Percentiles rank a stretch among this genome's conserved stretches.
Evolutionary conservation across 768 basidiomycete genomes (phyloP).

Genomic region (Russula ochroleuca): DNA sequence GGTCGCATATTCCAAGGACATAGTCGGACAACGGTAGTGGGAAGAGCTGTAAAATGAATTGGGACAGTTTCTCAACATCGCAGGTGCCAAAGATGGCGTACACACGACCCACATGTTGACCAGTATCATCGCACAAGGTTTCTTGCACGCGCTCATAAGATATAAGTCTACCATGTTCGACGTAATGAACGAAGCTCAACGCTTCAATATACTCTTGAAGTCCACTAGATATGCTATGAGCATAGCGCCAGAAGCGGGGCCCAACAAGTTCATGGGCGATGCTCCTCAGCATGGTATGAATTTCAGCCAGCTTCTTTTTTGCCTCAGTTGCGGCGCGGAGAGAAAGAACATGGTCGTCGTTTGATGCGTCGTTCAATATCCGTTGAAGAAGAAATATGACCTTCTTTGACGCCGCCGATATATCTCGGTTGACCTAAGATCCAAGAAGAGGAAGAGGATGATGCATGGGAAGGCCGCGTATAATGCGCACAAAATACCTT

Average conservation of each 20-base stretch:
- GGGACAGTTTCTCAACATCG: not conserved
- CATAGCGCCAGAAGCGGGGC: slow-evolving; percentile 73
- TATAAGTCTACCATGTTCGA: slow-evolving; percentile 65
- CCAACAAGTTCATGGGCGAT: slow-evolving; percentile 60
- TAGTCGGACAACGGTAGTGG: slow-evolving; percentile 79
- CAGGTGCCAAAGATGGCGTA: not conserved
- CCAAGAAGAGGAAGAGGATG: slow-evolving; percentile 11
- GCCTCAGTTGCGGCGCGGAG: slow-evolving; percentile 48
- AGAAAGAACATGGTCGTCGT: slow-evolving; percentile 36
- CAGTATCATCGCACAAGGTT: slow-evolving; percentile 56
- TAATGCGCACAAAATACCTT: slow-evolving; percentile 50
- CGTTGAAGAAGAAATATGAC: slow-evolving; percentile 91
- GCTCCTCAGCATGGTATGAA: slow-evolving; percentile 57
- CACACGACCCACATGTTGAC: slow-evolving; percentile 30
- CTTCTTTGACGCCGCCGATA: slow-evolving; percentile 90
- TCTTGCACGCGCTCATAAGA: slow-evolving; percentile 63
- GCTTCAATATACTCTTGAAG: slow-evolving; percentile 97
- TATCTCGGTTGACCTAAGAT: slow-evolving; percentile 70
- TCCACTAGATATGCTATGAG: slow-evolving; percentile 69
- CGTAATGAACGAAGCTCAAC: slow-evolving; percentile 80
- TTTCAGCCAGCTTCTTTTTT: slow-evolving; percentile 59
- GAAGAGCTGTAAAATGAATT: slow-evolving; percentile 53
- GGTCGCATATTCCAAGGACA: slow-evolving; percentile 85
- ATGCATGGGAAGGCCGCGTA: not conserved
- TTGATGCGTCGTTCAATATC: slow-evolving; percentile 44